A percentile compares a stretch with the other conserved stretches of the same genome.
phyloP scores from a whole-genome alignment of 2,329 filamentous ascomycete species.

The Penicillium janthinellum region DNA sequence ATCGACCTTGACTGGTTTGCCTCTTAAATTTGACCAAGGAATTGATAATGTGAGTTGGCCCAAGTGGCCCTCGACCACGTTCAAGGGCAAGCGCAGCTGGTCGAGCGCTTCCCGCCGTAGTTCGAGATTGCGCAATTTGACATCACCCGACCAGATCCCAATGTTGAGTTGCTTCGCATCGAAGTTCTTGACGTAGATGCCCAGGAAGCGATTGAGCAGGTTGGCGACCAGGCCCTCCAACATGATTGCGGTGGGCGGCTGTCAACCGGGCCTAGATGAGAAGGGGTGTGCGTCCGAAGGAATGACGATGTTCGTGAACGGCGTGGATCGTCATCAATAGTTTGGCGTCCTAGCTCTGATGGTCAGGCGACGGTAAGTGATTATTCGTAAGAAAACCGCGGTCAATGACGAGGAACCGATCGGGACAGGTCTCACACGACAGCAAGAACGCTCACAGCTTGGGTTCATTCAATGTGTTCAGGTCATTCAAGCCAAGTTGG shows the following conservation, averaged over 20 bases:
- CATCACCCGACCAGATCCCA: conserved; percentile 98
- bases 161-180: conserved; percentile 97
- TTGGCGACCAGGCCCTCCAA: conserved; percentile 96
- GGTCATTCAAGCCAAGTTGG: conserved; percentile 34
- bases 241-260: conserved; percentile 70
- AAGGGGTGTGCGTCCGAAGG: conserved; percentile 14
- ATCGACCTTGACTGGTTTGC: conserved; percentile 89
- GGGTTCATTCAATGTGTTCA: conserved; percentile 10
- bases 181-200: conserved; percentile 99
- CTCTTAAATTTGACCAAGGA: conserved; percentile 94
- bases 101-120: conserved; percentile 93
- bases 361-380: conserved; percentile 12
- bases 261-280: conserved; percentile 70
- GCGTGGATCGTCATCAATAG: conserved; percentile 12
- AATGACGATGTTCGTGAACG: conserved; percentile 10
- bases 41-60: conserved; percentile 90
- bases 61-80: conserved; percentile 93
- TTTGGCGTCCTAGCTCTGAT: conserved; percentile 16
- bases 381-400: neutral
- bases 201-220: conserved; percentile 97
- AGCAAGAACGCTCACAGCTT: conserved; percentile 26
- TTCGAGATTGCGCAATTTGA: conserved; percentile 90
- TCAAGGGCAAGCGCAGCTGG: conserved; percentile 93
- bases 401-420: neutral
- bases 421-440: conserved; percentile 11